Percentiles rank a stretch among this genome's conserved stretches.
These are phyloP conservation scores for Tulasnella sp. DNA, from an alignment of 768 basidiomycete genomes.

Conservation along the genomic window DNA sequence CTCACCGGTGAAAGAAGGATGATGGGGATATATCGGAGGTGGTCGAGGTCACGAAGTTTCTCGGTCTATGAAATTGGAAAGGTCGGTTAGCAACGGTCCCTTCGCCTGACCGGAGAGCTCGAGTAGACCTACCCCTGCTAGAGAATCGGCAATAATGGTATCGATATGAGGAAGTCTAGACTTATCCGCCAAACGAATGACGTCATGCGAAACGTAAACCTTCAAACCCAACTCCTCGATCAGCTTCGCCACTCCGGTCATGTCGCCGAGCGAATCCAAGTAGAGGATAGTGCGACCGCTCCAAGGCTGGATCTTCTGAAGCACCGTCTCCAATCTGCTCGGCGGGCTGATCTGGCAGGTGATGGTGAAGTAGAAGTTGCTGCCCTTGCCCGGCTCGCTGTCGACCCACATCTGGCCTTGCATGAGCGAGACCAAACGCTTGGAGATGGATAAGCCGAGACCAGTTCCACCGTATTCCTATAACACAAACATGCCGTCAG, in stretches of 20 bases:
- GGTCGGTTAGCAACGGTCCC: slow-evolving; percentile 5
- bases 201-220: slow-evolving; percentile 73
- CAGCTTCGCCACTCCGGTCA: slow-evolving; percentile 71
- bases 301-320: slow-evolving; percentile 82
- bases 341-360: slow-evolving; percentile 79
- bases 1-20: slow-evolving; percentile 78
- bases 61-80: slow-evolving; percentile 64
- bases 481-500: slow-evolving; percentile 33
- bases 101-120: slow-evolving; percentile 34
- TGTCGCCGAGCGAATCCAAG: slow-evolving; percentile 81
- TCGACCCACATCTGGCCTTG: slow-evolving; percentile 99
- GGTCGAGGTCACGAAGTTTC: slow-evolving; percentile 86
- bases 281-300: slow-evolving; percentile 82
- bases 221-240: slow-evolving; percentile 80
- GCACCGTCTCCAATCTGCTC: slow-evolving; percentile 66
- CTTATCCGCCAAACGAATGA: slow-evolving; percentile 81
- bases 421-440: slow-evolving; percentile 96
- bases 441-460: slow-evolving; percentile 94
- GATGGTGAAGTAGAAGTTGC: slow-evolving; percentile 96
- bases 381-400: slow-evolving; percentile 88
- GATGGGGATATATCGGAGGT: slow-evolving; percentile 94
- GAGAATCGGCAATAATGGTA: slow-evolving; percentile 92
- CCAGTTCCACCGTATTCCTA: slow-evolving; percentile 98
- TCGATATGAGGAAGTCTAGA: slow-evolving; percentile 87
- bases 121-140: slow-evolving; percentile 66